A percentile compares a stretch with the other conserved stretches of the same genome.
Conservation (phyloP, 228 moss, liverwort and hornwort genomes). For the Sphagnum fallax region DNA sequence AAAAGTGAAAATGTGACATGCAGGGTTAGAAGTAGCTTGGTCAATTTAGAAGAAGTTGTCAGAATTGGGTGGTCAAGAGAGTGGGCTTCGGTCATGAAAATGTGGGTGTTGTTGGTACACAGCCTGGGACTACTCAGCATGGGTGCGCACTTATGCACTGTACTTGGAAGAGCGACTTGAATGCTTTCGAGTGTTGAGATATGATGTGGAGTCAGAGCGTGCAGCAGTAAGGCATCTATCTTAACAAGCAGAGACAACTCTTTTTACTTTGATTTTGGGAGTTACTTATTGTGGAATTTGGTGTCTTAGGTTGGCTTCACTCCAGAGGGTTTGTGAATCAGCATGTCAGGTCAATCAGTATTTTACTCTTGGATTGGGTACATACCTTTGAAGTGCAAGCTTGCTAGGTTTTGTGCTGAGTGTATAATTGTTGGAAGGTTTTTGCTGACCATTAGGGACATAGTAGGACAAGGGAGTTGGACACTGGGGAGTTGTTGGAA, state of each 20-base stretch:
- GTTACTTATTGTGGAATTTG: background rate
- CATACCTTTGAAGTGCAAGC: background rate
- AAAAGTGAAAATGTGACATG: too few relatives aligned
- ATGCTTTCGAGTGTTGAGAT: constrained; percentile 90
- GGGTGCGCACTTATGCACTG: constrained; percentile 93
- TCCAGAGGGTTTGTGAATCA: too few relatives aligned
- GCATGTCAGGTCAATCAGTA: too few relatives aligned
- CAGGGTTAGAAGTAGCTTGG: too few relatives aligned
- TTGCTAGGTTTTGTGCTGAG: background rate
- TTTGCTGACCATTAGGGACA: constrained; percentile 60
- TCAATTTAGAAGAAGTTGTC: too few relatives aligned
- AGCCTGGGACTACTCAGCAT: constrained; percentile 99
- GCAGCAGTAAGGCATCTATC: constrained; percentile 52
- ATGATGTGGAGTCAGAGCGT: constrained; percentile 95
- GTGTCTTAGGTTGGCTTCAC: too few relatives aligned
- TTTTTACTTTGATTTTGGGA: background rate
- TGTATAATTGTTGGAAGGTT: background rate
- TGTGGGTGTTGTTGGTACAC: constrained; percentile 12
- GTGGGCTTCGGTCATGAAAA: background rate
- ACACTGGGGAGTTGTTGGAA: constrained; percentile 84
- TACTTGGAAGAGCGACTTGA: constrained; percentile 97
- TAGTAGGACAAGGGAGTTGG: constrained; percentile 90
- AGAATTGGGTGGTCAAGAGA: too few relatives aligned
- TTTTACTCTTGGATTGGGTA: too few relatives aligned
- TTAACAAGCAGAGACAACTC: background rate